Percentiles rank a stretch among this genome's conserved stretches.
Evolutionary conservation across 2,329 filamentous ascomycete genomes (phyloP).

Genomic region (Penicillium sp.): DNA sequence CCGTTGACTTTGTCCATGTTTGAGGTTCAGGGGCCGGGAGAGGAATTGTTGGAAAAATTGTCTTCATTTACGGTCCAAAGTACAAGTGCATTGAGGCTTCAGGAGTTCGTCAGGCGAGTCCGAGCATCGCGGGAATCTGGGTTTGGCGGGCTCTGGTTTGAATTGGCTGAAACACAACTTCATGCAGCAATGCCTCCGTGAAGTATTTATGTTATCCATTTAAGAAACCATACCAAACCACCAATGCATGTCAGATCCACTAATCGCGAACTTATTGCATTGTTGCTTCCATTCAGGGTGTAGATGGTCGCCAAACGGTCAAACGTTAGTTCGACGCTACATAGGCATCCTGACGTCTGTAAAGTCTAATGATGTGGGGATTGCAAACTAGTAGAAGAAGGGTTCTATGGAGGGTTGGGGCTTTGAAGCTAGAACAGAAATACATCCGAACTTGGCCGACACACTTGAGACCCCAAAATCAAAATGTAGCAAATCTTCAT

Average conservation of each 20-base stretch:
- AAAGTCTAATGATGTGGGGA: no score
- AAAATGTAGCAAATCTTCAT: no score
- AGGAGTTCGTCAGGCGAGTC: constrained; percentile 20
- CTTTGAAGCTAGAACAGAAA: no score
- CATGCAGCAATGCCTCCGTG: constrained; percentile 23
- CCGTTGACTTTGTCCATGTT: constrained; percentile 25
- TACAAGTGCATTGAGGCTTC: constrained; percentile 16
- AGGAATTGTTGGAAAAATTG: constrained; percentile 20
- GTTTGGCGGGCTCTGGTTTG: constrained; percentile 22
- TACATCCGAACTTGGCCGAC: no score
- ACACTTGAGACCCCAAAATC: no score
- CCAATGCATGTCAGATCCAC: not conserved
- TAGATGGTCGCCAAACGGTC: no score
- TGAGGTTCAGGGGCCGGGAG: constrained; percentile 20
- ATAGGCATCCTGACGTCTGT: no score
- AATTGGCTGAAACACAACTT: constrained; percentile 23
- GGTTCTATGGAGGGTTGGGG: no score
- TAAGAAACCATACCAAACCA: not conserved
- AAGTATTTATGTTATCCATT: not conserved
- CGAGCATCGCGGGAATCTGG: constrained; percentile 16
- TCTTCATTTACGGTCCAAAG: constrained; percentile 17
- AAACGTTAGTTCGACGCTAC: no score
- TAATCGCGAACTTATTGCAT: no score
- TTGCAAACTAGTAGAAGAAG: no score
- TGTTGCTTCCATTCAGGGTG: no score